Conservation (phyloP, 108 stramenopile species). For the Discostella pseudostelligera region DNA sequence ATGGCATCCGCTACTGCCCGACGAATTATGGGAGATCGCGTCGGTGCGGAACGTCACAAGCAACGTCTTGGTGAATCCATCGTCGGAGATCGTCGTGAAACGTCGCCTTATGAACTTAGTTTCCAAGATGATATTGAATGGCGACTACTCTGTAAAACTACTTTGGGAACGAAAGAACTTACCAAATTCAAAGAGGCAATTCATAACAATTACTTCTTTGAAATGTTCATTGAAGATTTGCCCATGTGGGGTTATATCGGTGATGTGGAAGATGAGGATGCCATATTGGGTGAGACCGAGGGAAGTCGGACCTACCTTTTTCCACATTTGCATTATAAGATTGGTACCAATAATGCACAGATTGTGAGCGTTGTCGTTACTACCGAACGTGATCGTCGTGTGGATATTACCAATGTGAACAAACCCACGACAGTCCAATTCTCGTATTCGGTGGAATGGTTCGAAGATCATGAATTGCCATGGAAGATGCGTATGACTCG, state of each 20-base stretch:
- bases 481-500: slow-evolving; percentile 88
- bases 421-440: slow-evolving; percentile 79
- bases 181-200: slow-evolving; percentile 80
- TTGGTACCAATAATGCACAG: slow-evolving; percentile 88
- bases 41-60: slow-evolving; percentile 60
- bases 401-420: slow-evolving; percentile 89
- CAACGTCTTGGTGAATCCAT: slow-evolving; percentile 92
- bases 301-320: slow-evolving; percentile 80
- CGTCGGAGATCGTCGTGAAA: slow-evolving; percentile 92
- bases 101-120: slow-evolving; percentile 87
- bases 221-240: slow-evolving; percentile 97
- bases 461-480: slow-evolving; percentile 61
- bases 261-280: slow-evolving; percentile 78
- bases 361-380: slow-evolving; percentile 90
- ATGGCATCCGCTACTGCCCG: slow-evolving; percentile 4
- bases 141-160: slow-evolving; percentile 87
- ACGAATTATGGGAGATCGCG: slow-evolving; percentile 47
- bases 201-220: slow-evolving; percentile 95
- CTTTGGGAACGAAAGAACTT: slow-evolving; percentile 58
- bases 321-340: slow-evolving; percentile 88
- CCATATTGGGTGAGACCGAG: slow-evolving; percentile 71
- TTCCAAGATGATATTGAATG: slow-evolving; percentile 84
- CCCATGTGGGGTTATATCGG: slow-evolving; percentile 98
- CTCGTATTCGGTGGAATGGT: slow-evolving; percentile 94
- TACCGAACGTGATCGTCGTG: slow-evolving; percentile 77